Evolutionary conservation across 352 stramenopile genomes (phyloP).

Genomic region (Plasmopara muralis): DNA sequence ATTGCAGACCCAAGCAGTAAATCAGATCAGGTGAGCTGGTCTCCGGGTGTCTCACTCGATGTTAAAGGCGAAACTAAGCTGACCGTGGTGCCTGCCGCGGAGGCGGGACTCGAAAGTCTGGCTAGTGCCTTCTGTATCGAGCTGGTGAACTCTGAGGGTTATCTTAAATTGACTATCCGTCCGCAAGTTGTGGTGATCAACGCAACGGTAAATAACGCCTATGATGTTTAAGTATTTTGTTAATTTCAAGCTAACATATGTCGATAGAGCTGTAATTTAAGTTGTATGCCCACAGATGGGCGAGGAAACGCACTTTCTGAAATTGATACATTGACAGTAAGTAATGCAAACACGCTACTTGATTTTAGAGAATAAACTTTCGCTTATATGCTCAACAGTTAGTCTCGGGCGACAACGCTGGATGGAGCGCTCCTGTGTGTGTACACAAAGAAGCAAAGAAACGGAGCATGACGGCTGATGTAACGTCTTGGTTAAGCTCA

Average conservation of each 20-base stretch:
- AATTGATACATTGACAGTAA: conserved; percentile 15
- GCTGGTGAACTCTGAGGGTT: conserved; percentile 27
- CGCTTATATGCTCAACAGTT: conserved; percentile 17
- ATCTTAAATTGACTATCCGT: conserved; percentile 33
- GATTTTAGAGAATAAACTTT: not conserved
- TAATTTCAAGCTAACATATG: conserved; percentile 7
- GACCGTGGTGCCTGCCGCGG: conserved; percentile 16
- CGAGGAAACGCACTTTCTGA: conserved; percentile 12
- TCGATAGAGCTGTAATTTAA: conserved; percentile 19
- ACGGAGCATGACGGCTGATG: conserved; percentile 37
- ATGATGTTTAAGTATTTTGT: not conserved
- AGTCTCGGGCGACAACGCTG: conserved; percentile 21
- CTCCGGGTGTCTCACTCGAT: conserved; percentile 22
- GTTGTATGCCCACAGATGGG: conserved; percentile 23
- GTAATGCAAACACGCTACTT: conserved; percentile 6
- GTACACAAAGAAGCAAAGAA: conserved; percentile 40
- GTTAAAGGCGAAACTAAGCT: conserved; percentile 32
- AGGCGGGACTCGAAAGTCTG: conserved; percentile 10
- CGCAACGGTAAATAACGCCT: conserved; percentile 33
- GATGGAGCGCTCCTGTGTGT: conserved; percentile 42
- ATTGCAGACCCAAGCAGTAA: conserved; percentile 4
- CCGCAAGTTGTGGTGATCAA: conserved; percentile 54
- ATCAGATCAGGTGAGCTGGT: conserved; percentile 17
- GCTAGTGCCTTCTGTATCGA: conserved; percentile 30
- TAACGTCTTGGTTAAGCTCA: conserved; percentile 51